These are phyloP conservation scores for Fusarium succisae DNA, from an alignment of 2,329 filamentous ascomycete genomes.

Conservation along the genomic window DNA sequence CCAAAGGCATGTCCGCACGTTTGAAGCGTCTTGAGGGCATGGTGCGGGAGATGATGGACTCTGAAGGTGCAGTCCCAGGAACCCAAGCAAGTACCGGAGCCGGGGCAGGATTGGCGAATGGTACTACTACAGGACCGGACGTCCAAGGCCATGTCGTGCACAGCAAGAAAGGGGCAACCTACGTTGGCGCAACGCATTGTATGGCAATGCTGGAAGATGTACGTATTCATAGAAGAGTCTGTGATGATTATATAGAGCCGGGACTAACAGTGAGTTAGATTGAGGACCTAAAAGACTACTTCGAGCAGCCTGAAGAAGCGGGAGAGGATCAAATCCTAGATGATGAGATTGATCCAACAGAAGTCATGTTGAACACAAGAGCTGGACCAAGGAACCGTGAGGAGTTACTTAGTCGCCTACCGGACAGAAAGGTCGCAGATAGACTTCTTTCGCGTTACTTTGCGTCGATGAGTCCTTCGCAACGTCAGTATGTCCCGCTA, in stretches of 20 bases:
- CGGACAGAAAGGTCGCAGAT: constrained; percentile 58
- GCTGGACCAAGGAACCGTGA: constrained; percentile 52
- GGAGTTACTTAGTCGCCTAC: constrained; percentile 59
- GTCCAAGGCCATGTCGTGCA: constrained; percentile 55
- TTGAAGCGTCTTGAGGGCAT: constrained; percentile 65
- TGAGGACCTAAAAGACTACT: constrained; percentile 67
- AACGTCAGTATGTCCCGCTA: constrained; percentile 50
- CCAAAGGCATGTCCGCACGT: constrained; percentile 63
- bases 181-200: constrained; percentile 68
- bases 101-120: constrained; percentile 6
- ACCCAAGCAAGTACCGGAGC: background rate
- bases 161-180: constrained; percentile 56
- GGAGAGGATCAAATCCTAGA: constrained; percentile 47
- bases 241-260: background rate
- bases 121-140: constrained; percentile 32
- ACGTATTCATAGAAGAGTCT: constrained; percentile 38
- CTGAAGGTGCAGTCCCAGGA: constrained; percentile 39
- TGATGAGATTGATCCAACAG: constrained; percentile 51
- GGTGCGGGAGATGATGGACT: constrained; percentile 65
- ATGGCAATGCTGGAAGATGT: constrained; percentile 70
- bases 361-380: constrained; percentile 55
- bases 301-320: constrained; percentile 57
- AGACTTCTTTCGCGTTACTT: constrained; percentile 64
- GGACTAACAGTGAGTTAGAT: constrained; percentile 53
- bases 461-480: constrained; percentile 60